Evolutionary conservation across 805 yeast species (phyloP), one percentile per base, ranked within the genome.

Genomic region (Wickerhamiella australiensis): DNA sequence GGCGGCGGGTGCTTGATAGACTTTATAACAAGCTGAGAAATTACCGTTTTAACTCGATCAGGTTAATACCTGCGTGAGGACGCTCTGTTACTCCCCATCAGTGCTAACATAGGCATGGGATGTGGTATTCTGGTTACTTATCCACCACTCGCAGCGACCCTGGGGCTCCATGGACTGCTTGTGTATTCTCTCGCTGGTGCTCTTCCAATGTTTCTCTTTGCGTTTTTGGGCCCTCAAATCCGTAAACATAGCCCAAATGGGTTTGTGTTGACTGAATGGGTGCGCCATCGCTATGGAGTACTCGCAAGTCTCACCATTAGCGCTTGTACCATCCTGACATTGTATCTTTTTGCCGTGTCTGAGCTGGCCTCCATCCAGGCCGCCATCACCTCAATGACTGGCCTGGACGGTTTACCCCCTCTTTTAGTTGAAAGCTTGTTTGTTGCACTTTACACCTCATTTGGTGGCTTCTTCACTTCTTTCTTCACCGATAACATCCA

Each of bases 181-280:
- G 94, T 85, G 7, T 88, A 88, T 61, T 78, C 87, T 1, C 56
- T 85, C 11, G 68, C 82, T 15, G 92, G 95, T 33, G 81, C 95
- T 1, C 64, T 88, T 44, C 96, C 96, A 3, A 80, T 88, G 66
- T 71, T 84, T 53, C 65, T 85, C n/a, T 88, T 88, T 69, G 85
- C 92, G 0, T 74, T 75, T 48, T 66, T 84, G 52, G 96, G 96
- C 0, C 96, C 96, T 1, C 61, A 78, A 8, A 80, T 88, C 52
- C 72, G 95, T 55, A 74, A 70, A 52, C 74, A 75, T 56, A 84
- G 94, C 57, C 96, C 96, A 0, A 77, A 84, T 7, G 96, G 96
- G 2, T 88, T 88, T 63, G 87, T 88, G 23, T 68, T 88, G 57
- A 86, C 95, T 3, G 95, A 88, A 62, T 88, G 96, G 96, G 90